Evolutionary conservation across 495 filamentous ascomycete genomes (phyloP).

Genomic region (Aspergillus taichungensis): DNA sequence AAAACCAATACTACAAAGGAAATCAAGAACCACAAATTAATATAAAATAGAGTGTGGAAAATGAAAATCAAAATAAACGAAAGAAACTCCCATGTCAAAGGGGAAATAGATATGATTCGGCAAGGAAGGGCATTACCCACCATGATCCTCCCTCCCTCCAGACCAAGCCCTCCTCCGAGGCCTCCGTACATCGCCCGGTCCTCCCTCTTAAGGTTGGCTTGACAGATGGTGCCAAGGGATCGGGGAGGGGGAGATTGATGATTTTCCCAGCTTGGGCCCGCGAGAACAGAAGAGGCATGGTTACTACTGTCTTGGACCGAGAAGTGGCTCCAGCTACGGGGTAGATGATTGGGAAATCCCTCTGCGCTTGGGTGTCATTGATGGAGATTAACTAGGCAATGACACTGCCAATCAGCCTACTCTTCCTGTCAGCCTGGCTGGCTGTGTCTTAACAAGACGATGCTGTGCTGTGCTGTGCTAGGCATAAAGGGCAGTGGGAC

Average conservation of each 20-base stretch:
- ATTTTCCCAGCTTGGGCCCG: slow-evolving; percentile 16
- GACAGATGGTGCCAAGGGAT: slow-evolving; percentile 31
- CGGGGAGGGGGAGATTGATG: slow-evolving; percentile 11
- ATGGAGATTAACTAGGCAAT: too few species aligned
- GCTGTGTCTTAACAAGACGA: too few species aligned
- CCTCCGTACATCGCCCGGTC: too few species aligned
- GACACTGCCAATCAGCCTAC: too few species aligned
- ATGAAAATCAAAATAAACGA: slow-evolving; percentile 1
- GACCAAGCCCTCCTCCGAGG: slow-evolving; percentile 12
- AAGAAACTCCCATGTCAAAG: background rate
- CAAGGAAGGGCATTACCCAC: background rate
- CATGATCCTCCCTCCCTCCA: background rate
- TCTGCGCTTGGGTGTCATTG: too few species aligned
- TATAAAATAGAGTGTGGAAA: slow-evolving; percentile 13
- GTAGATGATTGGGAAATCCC: slow-evolving; percentile 3
- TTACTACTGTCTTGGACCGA: background rate
- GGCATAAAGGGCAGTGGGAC: too few species aligned
- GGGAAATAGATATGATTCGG: background rate
- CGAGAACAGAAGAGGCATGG: background rate
- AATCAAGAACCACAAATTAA: background rate
- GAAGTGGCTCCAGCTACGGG: background rate
- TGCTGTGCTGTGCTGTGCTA: too few species aligned
- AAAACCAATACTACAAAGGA: slow-evolving; percentile 8
- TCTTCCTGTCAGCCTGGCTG: too few species aligned
- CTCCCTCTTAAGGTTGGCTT: slow-evolving; percentile 24